A percentile compares a stretch with the other conserved stretches of the same genome.
phyloP scores from a whole-genome alignment of 495 filamentous ascomycete species.

The Neurospora sp. region DNA sequence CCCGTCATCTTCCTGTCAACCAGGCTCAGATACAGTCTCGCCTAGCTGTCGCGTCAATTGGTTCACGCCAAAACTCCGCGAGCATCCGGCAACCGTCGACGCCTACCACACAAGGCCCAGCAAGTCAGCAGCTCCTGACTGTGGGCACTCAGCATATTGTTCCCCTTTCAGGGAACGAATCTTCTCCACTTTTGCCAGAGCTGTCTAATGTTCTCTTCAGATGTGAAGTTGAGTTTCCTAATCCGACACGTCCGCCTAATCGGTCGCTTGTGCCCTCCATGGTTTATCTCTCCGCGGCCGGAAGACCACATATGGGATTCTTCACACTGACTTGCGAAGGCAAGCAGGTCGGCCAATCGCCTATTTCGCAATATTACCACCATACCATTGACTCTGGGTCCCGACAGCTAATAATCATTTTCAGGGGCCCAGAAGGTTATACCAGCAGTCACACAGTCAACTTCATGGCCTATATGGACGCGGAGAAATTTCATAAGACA shows the following conservation, averaged over 20 bases:
- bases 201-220: background rate
- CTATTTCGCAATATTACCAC: background rate
- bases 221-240: background rate
- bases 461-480: background rate
- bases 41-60: background rate
- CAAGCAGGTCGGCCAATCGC: background rate
- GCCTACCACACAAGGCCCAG: background rate
- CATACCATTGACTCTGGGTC: background rate
- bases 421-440: background rate
- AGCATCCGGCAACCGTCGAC: background rate
- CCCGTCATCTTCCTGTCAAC: background rate
- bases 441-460: background rate
- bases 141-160: background rate
- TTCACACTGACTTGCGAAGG: background rate
- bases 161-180: background rate
- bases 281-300: background rate
- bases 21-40: background rate
- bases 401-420: background rate
- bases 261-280: background rate
- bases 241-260: background rate
- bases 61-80: background rate
- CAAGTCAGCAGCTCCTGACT: background rate
- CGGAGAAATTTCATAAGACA: background rate
- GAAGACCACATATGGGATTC: background rate
- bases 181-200: background rate